phyloP scores from a whole-genome alignment of 148 eudicot species.

The Tetragonia tetragonoides region DNA sequence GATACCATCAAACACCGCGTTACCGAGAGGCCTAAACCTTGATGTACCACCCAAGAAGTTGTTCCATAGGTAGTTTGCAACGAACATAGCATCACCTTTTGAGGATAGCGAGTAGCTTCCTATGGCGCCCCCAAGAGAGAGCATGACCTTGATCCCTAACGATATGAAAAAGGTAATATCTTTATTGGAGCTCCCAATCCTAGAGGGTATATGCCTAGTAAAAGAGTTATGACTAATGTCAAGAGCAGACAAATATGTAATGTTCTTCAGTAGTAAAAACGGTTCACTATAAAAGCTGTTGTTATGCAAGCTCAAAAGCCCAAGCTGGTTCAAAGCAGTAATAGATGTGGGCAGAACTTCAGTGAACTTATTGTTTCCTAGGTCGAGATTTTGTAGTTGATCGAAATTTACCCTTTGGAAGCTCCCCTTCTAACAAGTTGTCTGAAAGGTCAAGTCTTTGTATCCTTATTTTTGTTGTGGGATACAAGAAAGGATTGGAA shows the following conservation, averaged over 20 bases:
- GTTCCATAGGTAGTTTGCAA: slow-evolving; percentile 49
- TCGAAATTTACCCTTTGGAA: background rate
- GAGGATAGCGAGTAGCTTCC: slow-evolving; percentile 49
- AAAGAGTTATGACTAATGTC: background rate
- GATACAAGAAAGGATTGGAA: background rate
- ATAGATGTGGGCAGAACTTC: background rate
- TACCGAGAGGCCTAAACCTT: slow-evolving; percentile 45
- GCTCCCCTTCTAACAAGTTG: background rate
- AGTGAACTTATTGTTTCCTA: background rate
- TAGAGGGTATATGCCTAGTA: background rate
- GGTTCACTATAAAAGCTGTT: too few species aligned
- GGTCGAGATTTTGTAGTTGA: background rate
- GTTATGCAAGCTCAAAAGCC: too few species aligned
- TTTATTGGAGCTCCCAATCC: background rate
- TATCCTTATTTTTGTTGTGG: background rate
- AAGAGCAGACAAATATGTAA: background rate
- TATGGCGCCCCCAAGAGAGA: slow-evolving; percentile 60
- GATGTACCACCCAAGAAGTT: slow-evolving; percentile 58
- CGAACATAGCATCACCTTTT: slow-evolving; percentile 36
- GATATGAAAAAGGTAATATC: too few species aligned
- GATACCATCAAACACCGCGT: slow-evolving; percentile 57
- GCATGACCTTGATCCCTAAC: slow-evolving; percentile 49
- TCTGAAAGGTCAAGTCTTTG: background rate
- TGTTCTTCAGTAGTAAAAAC: background rate
- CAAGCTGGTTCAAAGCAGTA: background rate